These are phyloP conservation scores for Juglanconis juglandina DNA, from an alignment of 2,329 filamentous ascomycete species.

Conservation along the genomic window DNA sequence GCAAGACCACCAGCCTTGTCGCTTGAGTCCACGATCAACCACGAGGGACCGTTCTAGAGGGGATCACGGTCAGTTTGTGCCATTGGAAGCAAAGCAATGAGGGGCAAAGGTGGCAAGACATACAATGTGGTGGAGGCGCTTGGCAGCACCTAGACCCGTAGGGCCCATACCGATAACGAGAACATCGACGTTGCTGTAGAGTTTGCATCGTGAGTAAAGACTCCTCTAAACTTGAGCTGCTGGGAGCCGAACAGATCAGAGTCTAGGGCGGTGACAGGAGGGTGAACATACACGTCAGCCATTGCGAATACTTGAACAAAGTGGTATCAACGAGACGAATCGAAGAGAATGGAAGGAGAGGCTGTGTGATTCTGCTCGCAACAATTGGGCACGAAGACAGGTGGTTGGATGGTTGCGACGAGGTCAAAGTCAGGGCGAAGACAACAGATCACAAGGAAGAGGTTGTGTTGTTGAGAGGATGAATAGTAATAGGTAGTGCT, in stretches of 20 bases:
- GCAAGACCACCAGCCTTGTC: slow-evolving; percentile 93
- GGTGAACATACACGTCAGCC: slow-evolving; percentile 26
- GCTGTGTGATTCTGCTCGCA: slow-evolving; percentile 11
- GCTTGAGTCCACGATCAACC: slow-evolving; percentile 91
- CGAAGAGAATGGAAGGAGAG: slow-evolving; percentile 1
- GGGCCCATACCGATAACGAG: slow-evolving; percentile 97
- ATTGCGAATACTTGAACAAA: slow-evolving; percentile 21
- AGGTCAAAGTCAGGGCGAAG: slow-evolving; percentile 2
- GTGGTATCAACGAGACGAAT: slow-evolving; percentile 7
- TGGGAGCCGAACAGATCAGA: not conserved
- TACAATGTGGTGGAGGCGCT: slow-evolving; percentile 96
- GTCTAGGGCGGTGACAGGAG: slow-evolving; percentile 1
- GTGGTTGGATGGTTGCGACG: not conserved
- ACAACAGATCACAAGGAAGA: slow-evolving; percentile 5
- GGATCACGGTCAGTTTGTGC: slow-evolving; percentile 23
- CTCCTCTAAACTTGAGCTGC: not conserved
- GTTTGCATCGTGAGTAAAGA: not conserved
- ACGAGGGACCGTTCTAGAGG: slow-evolving; percentile 78
- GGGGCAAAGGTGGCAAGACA: slow-evolving; percentile 35
- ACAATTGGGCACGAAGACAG: slow-evolving; percentile 7
- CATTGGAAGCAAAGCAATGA: slow-evolving; percentile 18
- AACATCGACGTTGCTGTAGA: slow-evolving; percentile 80
- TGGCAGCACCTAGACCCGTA: slow-evolving; percentile 95
- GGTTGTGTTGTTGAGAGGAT: not conserved
- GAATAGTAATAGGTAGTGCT: slow-evolving; percentile 3